These are phyloP conservation scores for Extremus antarcticus DNA, from an alignment of 495 filamentous ascomycete species.

Conservation along the genomic window DNA sequence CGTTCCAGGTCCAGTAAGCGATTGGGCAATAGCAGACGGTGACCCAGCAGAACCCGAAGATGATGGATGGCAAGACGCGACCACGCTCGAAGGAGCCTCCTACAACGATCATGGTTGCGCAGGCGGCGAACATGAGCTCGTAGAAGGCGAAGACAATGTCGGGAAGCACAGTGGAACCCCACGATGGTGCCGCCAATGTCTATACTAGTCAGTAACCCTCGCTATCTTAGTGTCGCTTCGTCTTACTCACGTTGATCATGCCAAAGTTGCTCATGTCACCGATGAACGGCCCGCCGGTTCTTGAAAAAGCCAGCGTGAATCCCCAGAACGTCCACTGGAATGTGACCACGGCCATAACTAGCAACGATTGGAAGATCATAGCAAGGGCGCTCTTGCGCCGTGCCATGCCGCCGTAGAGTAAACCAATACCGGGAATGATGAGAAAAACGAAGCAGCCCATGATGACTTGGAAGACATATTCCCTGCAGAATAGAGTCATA, in stretches of 20 bases:
- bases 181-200: background rate
- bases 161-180: background rate
- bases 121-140: slow-evolving; percentile 20
- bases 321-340: slow-evolving; percentile 99
- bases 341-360: slow-evolving; percentile 78
- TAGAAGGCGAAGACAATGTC: background rate
- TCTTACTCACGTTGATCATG: slow-evolving; percentile 63
- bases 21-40: slow-evolving; percentile 54
- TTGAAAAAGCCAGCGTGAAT: slow-evolving; percentile 86
- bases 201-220: background rate
- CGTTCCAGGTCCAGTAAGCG: slow-evolving; percentile 93
- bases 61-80: slow-evolving; percentile 65
- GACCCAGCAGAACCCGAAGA: slow-evolving; percentile 96
- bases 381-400: slow-evolving; percentile 90
- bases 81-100: slow-evolving; percentile 89
- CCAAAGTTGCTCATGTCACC: slow-evolving; percentile 81
- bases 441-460: slow-evolving; percentile 57
- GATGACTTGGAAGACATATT: background rate
- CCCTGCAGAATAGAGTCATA: background rate
- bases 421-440: slow-evolving; percentile 97
- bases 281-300: slow-evolving; percentile 70
- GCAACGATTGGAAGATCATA: slow-evolving; percentile 89
- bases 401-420: slow-evolving; percentile 98
- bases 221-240: background rate
- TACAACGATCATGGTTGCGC: slow-evolving; percentile 47